Conservation (phyloP, 148 eudicot species). For the Suaeda aralocaspica region DNA sequence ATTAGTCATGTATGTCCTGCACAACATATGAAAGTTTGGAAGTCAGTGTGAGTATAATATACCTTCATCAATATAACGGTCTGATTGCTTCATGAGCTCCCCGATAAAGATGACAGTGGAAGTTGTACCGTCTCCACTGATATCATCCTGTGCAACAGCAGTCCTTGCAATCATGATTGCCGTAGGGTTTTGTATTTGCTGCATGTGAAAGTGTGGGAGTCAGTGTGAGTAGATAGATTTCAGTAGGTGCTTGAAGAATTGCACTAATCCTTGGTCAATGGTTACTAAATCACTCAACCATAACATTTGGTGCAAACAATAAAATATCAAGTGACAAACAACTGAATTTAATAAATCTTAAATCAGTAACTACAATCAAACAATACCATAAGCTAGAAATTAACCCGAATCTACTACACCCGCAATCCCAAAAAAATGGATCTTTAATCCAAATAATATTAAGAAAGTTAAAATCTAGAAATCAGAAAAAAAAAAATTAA, state of each 20-base stretch:
- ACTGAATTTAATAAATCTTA: too few relatives aligned
- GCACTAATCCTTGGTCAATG: background rate
- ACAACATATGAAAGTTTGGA: too few relatives aligned
- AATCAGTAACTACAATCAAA: too few relatives aligned
- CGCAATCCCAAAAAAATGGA: too few relatives aligned
- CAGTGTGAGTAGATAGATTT: background rate
- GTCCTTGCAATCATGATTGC: slow-evolving; percentile 99
- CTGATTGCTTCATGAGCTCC: slow-evolving; percentile 97
- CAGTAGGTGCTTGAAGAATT: background rate
- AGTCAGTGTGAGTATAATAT: background rate
- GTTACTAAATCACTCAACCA: too few relatives aligned
- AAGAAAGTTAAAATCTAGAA: background rate
- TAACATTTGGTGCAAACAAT: too few relatives aligned
- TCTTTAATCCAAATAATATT: too few relatives aligned
- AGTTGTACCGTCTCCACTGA: slow-evolving; percentile 96
- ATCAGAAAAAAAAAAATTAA: background rate
- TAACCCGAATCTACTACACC: too few relatives aligned
- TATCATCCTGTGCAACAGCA: slow-evolving; percentile 99
- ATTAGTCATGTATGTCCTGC: too few relatives aligned
- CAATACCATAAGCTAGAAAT: too few relatives aligned
- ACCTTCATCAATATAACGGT: slow-evolving; percentile 97
- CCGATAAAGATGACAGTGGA: slow-evolving; percentile 97
- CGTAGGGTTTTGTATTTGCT: slow-evolving; percentile 99
- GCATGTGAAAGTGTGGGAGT: slow-evolving; percentile 22
- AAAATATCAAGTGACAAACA: too few relatives aligned